phyloP scores from a whole-genome alignment of 2,329 filamentous ascomycete species.

The Fusarium sp. region DNA sequence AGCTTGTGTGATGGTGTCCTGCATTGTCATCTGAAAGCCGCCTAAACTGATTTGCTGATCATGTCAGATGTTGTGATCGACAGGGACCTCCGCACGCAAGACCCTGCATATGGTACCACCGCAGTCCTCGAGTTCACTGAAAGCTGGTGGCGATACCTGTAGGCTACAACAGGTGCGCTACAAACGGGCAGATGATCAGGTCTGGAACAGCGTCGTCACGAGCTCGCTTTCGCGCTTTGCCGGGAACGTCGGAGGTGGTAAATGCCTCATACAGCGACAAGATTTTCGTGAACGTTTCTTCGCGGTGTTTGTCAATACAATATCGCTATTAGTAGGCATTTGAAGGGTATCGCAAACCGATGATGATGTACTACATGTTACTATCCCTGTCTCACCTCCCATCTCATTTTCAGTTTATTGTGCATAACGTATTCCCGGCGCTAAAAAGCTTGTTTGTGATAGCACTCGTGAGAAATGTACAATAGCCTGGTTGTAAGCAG shows the following conservation, averaged over 20 bases:
- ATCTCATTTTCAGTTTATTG: neutral
- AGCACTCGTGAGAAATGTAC: neutral
- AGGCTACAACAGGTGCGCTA: constrained; percentile 20
- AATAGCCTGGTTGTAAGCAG: neutral
- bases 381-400: neutral
- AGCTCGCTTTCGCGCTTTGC: neutral
- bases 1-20: neutral
- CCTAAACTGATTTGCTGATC: neutral
- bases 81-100: constrained; percentile 21
- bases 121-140: constrained; percentile 11
- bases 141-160: constrained; percentile 13
- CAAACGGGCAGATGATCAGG: constrained; percentile 24
- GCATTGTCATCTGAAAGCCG: neutral
- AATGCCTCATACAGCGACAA: constrained; percentile 18
- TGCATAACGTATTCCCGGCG: neutral
- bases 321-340: neutral
- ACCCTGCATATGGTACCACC: constrained; percentile 17
- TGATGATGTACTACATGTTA: neutral
- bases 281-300: neutral
- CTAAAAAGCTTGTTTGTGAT: constrained; percentile 37
- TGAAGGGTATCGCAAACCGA: neutral
- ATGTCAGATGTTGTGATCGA: neutral
- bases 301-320: neutral
- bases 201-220: constrained; percentile 22
- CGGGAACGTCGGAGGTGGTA: neutral